Conservation (phyloP, 2,329 filamentous ascomycete genomes). For the Beauveria sp. region DNA sequence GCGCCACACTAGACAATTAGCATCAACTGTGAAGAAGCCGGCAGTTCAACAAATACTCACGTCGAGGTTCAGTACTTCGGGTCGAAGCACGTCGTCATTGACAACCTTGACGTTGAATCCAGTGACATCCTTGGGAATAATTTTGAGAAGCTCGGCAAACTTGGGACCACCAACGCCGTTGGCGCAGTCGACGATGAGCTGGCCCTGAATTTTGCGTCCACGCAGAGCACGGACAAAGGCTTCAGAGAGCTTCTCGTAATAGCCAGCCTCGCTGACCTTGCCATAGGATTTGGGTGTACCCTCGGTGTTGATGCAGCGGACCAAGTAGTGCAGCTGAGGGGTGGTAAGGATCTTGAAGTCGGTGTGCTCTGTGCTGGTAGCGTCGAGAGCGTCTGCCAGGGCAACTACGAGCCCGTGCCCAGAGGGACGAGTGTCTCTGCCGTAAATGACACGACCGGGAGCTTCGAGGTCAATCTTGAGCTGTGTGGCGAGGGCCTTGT, state of each 20-base stretch:
- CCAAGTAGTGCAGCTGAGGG: conserved; percentile 95
- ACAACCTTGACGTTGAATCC: conserved; percentile 75
- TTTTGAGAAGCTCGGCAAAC: conserved; percentile 76
- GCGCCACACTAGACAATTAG: conserved; percentile 64
- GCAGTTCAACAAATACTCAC: conserved; percentile 40
- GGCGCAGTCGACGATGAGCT: conserved; percentile 84
- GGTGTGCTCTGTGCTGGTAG: conserved; percentile 63
- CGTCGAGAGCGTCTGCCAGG: conserved; percentile 70
- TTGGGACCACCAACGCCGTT: conserved; percentile 96
- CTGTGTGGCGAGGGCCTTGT: conserved; percentile 65
- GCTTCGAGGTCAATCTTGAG: conserved; percentile 66
- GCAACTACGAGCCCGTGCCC: conserved; percentile 76
- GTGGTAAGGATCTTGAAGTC: conserved; percentile 93
- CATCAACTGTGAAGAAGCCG: not conserved
- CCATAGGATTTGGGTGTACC: conserved; percentile 84
- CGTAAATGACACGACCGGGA: conserved; percentile 77
- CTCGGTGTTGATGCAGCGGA: conserved; percentile 88
- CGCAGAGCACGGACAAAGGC: conserved; percentile 81
- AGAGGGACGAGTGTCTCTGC: conserved; percentile 86
- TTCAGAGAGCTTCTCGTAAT: conserved; percentile 83
- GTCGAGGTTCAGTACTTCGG: conserved; percentile 81
- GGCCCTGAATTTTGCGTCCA: conserved; percentile 64
- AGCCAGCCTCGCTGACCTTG: conserved; percentile 79
- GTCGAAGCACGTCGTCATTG: conserved; percentile 88
- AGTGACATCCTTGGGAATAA: conserved; percentile 62